phyloP scores from a whole-genome alignment of 345 rosid species.

The Abelmoschus esculentus region DNA sequence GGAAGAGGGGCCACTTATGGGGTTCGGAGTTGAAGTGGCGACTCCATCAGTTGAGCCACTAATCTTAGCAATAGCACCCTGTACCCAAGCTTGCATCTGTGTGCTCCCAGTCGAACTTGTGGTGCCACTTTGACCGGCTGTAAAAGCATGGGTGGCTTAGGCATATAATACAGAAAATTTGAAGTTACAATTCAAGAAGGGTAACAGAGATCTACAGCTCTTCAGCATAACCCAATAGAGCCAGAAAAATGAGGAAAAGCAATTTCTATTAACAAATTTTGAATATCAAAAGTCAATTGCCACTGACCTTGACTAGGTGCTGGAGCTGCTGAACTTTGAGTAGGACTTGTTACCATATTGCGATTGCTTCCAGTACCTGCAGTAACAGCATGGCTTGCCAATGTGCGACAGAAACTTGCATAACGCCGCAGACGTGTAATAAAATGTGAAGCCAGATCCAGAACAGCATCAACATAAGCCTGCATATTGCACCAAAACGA shows the following conservation, averaged over 20 bases:
- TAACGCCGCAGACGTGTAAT: slow-evolving; percentile 94
- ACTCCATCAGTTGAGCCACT: slow-evolving; percentile 78
- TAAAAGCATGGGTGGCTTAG: slow-evolving; percentile 12
- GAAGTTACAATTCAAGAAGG: neutral
- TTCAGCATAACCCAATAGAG: neutral
- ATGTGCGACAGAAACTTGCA: slow-evolving; percentile 98
- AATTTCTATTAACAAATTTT: neutral
- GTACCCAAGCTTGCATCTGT: slow-evolving; percentile 98
- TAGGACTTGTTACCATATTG: slow-evolving; percentile 73
- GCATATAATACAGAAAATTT: neutral
- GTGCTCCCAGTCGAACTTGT: slow-evolving; percentile 86
- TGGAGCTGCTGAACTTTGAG: slow-evolving; percentile 74
- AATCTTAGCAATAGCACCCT: slow-evolving; percentile 96
- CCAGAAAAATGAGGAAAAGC: neutral
- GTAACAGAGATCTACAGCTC: neutral
- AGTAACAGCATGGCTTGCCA: slow-evolving; percentile 91
- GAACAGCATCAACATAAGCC: slow-evolving; percentile 99
- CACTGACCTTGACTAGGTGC: slow-evolving; percentile 72
- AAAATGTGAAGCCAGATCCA: slow-evolving; percentile 98
- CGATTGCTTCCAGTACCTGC: slow-evolving; percentile 91
- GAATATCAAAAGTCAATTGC: slow-evolving; percentile 8
- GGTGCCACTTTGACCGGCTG: slow-evolving; percentile 74
- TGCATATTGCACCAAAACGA: slow-evolving; percentile 25
- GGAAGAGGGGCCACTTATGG: slow-evolving; percentile 74
- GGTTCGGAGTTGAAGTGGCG: slow-evolving; percentile 51